These are phyloP conservation scores for Cladosporium colombiae DNA, from an alignment of 2,329 filamentous ascomycete genomes.

Conservation along the genomic window DNA sequence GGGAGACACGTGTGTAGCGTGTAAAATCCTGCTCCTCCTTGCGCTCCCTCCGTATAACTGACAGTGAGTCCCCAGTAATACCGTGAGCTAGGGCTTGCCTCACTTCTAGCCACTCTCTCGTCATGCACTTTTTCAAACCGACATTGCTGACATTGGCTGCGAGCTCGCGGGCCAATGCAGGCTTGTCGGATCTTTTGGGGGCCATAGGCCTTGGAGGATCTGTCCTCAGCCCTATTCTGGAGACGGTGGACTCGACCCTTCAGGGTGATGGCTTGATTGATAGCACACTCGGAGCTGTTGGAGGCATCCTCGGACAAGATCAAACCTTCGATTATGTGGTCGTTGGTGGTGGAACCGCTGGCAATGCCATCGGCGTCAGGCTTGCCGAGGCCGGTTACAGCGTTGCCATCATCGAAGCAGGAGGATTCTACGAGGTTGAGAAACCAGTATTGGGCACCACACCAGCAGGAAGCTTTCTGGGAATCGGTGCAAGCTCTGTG, in stretches of 20 bases:
- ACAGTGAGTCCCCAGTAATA: neutral
- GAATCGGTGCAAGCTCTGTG: conserved; percentile 19
- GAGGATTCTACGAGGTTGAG: conserved; percentile 34
- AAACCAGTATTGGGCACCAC: conserved; percentile 12
- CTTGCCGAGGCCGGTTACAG: conserved; percentile 27
- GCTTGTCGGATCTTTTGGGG: neutral
- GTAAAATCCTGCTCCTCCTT: conserved; percentile 1
- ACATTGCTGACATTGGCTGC: neutral
- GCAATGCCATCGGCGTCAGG: conserved; percentile 29
- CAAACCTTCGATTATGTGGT: conserved; percentile 30
- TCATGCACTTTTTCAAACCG: neutral
- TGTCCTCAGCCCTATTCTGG: conserved; percentile 3
- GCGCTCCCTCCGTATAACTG: neutral
- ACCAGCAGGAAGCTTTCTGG: conserved; percentile 29
- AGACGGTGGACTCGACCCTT: conserved; percentile 8
- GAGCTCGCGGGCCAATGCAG: neutral
- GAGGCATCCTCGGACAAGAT: neutral
- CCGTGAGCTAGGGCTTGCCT: neutral
- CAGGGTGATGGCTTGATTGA: conserved; percentile 11
- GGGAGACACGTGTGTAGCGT: conserved; percentile 7
- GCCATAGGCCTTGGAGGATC: neutral
- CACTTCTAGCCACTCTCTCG: neutral
- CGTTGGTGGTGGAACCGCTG: conserved; percentile 33
- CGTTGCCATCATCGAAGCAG: conserved; percentile 38
- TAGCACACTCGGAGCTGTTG: conserved; percentile 10